Evolutionary conservation across 805 yeast species (phyloP).

Genomic region (Scheffersomyces coipomensis): DNA sequence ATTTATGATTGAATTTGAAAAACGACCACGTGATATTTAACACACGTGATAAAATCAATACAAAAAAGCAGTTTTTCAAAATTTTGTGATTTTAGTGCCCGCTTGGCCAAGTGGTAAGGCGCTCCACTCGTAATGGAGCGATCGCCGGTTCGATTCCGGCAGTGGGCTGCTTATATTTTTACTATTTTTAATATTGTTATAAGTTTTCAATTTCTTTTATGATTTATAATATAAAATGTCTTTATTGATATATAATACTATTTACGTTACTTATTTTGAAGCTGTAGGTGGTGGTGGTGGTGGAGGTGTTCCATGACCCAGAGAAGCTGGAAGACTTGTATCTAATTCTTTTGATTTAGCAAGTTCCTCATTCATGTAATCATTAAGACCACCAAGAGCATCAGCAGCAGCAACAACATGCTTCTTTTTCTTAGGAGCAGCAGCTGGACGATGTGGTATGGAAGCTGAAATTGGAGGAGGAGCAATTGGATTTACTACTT

Average conservation of each 20-base stretch:
- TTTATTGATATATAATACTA: neutral
- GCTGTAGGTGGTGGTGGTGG: slow-evolving; percentile 22
- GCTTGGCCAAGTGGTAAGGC: slow-evolving; percentile 57
- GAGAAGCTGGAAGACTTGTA: slow-evolving; percentile 3
- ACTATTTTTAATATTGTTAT: neutral
- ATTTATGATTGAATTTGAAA: too few species aligned
- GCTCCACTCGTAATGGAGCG: slow-evolving; percentile 56
- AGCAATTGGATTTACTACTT: slow-evolving; percentile 8
- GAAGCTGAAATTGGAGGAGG: slow-evolving; percentile 10
- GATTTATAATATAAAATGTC: neutral
- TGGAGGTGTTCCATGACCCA: slow-evolving; percentile 26
- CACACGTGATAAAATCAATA: too few species aligned
- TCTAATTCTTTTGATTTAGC: slow-evolving; percentile 39
- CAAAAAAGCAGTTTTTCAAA: neutral
- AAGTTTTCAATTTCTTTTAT: neutral
- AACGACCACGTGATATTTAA: too few species aligned
- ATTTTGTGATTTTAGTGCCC: slow-evolving; percentile 24
- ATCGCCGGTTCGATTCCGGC: slow-evolving; percentile 55
- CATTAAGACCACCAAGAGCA: slow-evolving; percentile 27
- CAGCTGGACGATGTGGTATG: slow-evolving; percentile 18
- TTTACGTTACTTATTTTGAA: too few species aligned
- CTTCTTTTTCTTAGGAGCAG: slow-evolving; percentile 27
- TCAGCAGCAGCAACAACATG: slow-evolving; percentile 17
- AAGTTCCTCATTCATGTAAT: slow-evolving; percentile 44
- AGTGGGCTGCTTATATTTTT: slow-evolving; percentile 37